phyloP scores from a whole-genome alignment of 768 basidiomycete species.

The Phanerochaete sordida region DNA sequence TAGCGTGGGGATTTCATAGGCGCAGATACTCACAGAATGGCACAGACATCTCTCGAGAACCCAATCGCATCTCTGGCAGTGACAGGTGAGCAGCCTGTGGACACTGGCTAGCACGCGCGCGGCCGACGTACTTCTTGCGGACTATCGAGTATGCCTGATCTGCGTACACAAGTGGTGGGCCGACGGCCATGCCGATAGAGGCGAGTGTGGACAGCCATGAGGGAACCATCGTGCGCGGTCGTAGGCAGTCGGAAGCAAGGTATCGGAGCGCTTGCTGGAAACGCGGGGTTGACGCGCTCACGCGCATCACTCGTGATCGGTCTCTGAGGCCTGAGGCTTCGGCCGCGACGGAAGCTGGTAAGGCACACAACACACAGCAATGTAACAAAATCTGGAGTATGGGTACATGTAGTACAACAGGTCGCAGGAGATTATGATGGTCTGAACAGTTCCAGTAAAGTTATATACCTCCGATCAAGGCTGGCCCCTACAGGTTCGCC shows the following conservation, averaged over 20 bases:
- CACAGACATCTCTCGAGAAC: slow-evolving; percentile 84
- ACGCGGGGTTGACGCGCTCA: too few relatives aligned
- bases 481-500: not conserved
- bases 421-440: too few relatives aligned
- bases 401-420: not conserved
- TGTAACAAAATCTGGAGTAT: too few relatives aligned
- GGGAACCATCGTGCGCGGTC: slow-evolving; percentile 30
- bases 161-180: slow-evolving; percentile 80
- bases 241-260: not conserved
- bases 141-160: slow-evolving; percentile 83
- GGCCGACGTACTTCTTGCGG: slow-evolving; percentile 56
- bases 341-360: too few relatives aligned
- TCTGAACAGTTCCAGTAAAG: too few relatives aligned
- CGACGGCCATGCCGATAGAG: slow-evolving; percentile 81
- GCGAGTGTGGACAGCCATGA: slow-evolving; percentile 68
- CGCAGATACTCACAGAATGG: slow-evolving; percentile 56
- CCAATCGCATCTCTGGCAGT: slow-evolving; percentile 70
- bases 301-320: too few relatives aligned
- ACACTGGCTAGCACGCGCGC: not conserved
- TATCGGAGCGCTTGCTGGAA: too few relatives aligned
- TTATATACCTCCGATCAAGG: too few relatives aligned
- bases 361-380: too few relatives aligned
- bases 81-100: slow-evolving; percentile 1
- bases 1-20: not conserved
- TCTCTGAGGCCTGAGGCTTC: too few relatives aligned